Evolutionary conservation across 2,329 filamentous ascomycete genomes (phyloP).

Genomic region (Alternaria hordeiaustralica): DNA sequence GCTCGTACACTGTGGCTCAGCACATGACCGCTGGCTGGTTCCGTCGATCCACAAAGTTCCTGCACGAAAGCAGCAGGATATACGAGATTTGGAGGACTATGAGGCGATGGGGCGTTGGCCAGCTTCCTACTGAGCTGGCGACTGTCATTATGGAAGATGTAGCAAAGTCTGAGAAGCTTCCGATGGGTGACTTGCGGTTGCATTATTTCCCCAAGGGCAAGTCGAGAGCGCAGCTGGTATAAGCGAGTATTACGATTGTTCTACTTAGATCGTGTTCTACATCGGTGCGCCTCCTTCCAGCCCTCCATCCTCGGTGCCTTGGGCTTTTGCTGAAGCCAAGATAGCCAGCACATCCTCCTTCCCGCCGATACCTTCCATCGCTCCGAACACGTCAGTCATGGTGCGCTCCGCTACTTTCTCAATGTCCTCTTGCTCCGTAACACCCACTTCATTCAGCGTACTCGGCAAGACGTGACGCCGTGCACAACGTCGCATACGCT

Average conservation of each 20-base stretch:
- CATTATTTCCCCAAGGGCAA: constrained; percentile 1
- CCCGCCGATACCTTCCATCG: constrained; percentile 4
- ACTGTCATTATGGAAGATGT: constrained; percentile 16
- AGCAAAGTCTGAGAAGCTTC: constrained; percentile 8
- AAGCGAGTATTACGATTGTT: background rate
- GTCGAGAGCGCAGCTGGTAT: background rate
- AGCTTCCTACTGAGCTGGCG: constrained; percentile 17
- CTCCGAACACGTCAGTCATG: constrained; percentile 27
- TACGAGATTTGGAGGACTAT: constrained; percentile 22
- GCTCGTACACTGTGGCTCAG: background rate
- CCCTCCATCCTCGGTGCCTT: background rate
- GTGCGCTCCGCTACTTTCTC: constrained; percentile 31
- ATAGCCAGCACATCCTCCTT: constrained; percentile 22
- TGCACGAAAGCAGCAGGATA: constrained; percentile 12
- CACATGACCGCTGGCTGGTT: constrained; percentile 13
- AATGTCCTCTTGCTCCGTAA: constrained; percentile 22
- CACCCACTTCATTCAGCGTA: constrained; percentile 25
- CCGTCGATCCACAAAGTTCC: constrained; percentile 8
- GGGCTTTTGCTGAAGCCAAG: constrained; percentile 11
- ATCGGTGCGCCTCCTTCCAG: background rate
- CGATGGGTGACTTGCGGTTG: constrained; percentile 5
- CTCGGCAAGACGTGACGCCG: constrained; percentile 29
- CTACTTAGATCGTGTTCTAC: background rate
- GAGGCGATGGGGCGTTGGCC: constrained; percentile 8
- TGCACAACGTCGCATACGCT: constrained; percentile 30